These are phyloP conservation scores for Phytopythium ostracodes DNA, from an alignment of 352 stramenopile genomes.

Conservation along the genomic window DNA sequence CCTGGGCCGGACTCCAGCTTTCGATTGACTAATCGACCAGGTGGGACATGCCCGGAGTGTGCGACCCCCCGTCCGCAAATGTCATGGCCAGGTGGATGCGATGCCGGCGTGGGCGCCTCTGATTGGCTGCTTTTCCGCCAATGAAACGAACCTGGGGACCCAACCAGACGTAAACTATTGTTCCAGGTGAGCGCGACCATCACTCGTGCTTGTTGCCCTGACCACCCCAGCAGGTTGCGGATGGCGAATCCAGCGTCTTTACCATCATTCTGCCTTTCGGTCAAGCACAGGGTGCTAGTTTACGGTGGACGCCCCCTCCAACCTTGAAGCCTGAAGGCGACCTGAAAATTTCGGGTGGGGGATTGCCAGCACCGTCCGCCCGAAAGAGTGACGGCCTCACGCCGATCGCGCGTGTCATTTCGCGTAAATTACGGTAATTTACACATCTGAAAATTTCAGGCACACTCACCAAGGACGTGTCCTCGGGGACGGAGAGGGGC, in stretches of 20 bases:
- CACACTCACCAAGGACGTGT: not conserved
- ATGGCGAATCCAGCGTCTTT: not conserved
- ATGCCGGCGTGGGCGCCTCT: slow-evolving; percentile 4
- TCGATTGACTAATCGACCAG: not conserved
- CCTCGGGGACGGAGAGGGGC: too few relatives aligned
- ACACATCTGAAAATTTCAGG: not conserved
- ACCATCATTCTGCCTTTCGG: not conserved
- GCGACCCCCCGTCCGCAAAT: slow-evolving; percentile 3
- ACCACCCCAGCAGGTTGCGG: not conserved
- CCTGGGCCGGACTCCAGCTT: not conserved
- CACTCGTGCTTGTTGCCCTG: not conserved
- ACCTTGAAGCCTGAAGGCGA: not conserved
- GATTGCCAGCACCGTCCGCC: not conserved
- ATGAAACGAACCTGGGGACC: not conserved
- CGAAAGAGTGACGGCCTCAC: not conserved
- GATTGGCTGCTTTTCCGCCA: slow-evolving; percentile 4
- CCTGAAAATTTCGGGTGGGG: not conserved
- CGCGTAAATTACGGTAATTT: not conserved
- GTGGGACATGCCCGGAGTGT: not conserved
- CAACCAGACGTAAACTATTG: slow-evolving; percentile 1
- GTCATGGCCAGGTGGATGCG: slow-evolving; percentile 3
- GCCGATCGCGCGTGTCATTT: not conserved
- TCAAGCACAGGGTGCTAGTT: not conserved
- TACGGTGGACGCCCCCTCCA: not conserved
- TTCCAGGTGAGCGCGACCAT: not conserved